Percentiles rank a stretch among this genome's conserved stretches.
These are phyloP conservation scores for Rutidosis leptorrhynchoides DNA, from an alignment of 129 eudicot genomes.

Conservation along the genomic window DNA sequence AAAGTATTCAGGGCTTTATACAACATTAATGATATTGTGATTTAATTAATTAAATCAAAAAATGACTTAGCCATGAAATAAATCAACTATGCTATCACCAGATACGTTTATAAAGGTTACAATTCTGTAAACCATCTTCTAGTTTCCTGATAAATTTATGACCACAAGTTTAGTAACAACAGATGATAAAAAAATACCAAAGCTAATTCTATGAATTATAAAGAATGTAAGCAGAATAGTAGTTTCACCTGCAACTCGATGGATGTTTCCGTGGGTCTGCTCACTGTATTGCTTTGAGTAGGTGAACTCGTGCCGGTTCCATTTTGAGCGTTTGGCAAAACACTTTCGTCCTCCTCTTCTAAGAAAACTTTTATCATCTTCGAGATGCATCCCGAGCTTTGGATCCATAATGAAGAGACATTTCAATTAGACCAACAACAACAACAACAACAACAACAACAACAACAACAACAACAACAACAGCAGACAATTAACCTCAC, in stretches of 20 bases:
- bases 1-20: too few species aligned
- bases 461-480: too few species aligned
- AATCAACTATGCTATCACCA: background rate
- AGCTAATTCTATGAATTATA: background rate
- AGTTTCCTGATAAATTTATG: conserved; percentile 1
- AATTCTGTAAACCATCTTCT: conserved; percentile 4
- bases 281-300: conserved; percentile 41
- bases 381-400: conserved; percentile 75
- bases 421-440: conserved; percentile 71
- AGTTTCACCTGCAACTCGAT: conserved; percentile 78
- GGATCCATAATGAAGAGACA: conserved; percentile 80
- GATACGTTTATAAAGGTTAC: conserved; percentile 8
- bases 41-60: too few species aligned
- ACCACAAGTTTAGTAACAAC: conserved; percentile 10
- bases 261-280: conserved; percentile 57
- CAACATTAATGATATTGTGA: too few species aligned
- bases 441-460: too few species aligned
- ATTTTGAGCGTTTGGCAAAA: conserved; percentile 31
- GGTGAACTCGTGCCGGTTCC: conserved; percentile 26
- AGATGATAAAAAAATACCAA: background rate
- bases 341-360: conserved; percentile 48
- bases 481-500: too few species aligned
- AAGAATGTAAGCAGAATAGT: conserved; percentile 2
- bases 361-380: conserved; percentile 54
- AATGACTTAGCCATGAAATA: conserved; percentile 9